phyloP scores from a whole-genome alignment of 2,329 filamentous ascomycete genomes.

The Daldinia sp. region DNA sequence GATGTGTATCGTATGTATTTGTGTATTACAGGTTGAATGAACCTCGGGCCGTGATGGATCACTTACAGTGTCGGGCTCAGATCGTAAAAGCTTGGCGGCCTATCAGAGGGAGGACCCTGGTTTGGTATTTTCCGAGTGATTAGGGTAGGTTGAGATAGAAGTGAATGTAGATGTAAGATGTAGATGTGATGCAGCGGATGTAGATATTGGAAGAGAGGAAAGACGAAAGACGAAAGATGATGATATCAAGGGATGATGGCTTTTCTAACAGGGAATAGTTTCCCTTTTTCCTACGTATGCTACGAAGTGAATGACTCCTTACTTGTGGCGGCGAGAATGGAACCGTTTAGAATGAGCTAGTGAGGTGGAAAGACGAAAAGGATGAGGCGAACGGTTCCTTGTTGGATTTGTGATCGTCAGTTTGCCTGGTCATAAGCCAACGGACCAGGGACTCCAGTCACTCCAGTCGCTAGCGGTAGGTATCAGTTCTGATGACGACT shows the following conservation, averaged over 20 bases:
- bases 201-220: conserved; percentile 7
- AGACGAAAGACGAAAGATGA: conserved; percentile 13
- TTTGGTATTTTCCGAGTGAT: conserved; percentile 12
- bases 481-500: conserved; percentile 47
- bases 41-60: conserved; percentile 37
- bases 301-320: conserved; percentile 34
- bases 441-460: conserved; percentile 28
- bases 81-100: conserved; percentile 28
- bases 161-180: not conserved
- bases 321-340: conserved; percentile 41
- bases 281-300: conserved; percentile 9
- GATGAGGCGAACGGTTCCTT: conserved; percentile 38
- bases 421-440: conserved; percentile 34
- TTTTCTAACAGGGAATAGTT: conserved; percentile 15
- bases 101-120: conserved; percentile 19
- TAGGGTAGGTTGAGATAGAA: conserved; percentile 12
- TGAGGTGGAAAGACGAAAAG: conserved; percentile 32
- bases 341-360: conserved; percentile 38
- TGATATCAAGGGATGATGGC: conserved; percentile 14
- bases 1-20: conserved; percentile 5
- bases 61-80: conserved; percentile 36
- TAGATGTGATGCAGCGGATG: not conserved
- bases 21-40: conserved; percentile 20
- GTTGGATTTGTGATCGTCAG: conserved; percentile 38
- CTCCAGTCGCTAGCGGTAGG: conserved; percentile 31